phyloP scores from a whole-genome alignment of 1,284 basidiomycete species.

The Moesziomyces parantarcticus region DNA sequence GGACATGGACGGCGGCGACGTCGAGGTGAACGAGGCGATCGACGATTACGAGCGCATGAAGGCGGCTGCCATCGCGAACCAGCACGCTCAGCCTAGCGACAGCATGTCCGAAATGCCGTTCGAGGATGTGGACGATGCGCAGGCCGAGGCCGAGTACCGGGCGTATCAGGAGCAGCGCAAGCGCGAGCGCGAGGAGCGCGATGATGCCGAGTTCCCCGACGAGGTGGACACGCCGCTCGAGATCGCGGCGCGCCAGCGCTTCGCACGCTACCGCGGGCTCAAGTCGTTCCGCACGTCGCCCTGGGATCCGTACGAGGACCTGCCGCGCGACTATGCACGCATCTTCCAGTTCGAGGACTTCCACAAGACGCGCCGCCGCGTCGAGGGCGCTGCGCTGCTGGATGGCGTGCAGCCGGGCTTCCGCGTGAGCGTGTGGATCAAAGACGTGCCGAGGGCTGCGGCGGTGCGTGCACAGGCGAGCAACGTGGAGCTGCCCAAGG shows the following conservation, averaged over 20 bases:
- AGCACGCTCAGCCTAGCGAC: slow-evolving; percentile 20
- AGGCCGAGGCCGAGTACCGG: slow-evolving; percentile 74
- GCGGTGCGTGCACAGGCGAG: slow-evolving; percentile 47
- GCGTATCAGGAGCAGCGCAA: slow-evolving; percentile 80
- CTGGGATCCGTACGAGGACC: slow-evolving; percentile 97
- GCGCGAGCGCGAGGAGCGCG: slow-evolving; percentile 80
- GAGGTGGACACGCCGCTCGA: slow-evolving; percentile 97
- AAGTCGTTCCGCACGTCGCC: slow-evolving; percentile 92
- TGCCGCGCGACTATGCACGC: slow-evolving; percentile 90
- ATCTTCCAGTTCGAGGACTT: slow-evolving; percentile 99
- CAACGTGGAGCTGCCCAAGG: slow-evolving; percentile 2
- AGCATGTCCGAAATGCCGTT: slow-evolving; percentile 29
- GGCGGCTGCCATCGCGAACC: slow-evolving; percentile 71
- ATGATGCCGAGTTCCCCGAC: slow-evolving; percentile 89
- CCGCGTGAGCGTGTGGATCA: slow-evolving; percentile 50
- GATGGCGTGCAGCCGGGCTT: slow-evolving; percentile 57
- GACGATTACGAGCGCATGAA: slow-evolving; percentile 91
- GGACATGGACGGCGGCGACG: slow-evolving; percentile 73
- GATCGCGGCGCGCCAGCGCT: slow-evolving; percentile 83
- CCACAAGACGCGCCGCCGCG: slow-evolving; percentile 82
- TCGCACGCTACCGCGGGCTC: slow-evolving; percentile 91
- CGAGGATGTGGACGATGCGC: slow-evolving; percentile 70
- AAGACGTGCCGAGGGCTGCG: slow-evolving; percentile 54
- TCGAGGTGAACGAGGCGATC: slow-evolving; percentile 75
- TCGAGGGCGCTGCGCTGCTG: slow-evolving; percentile 69